Base-by-base conservation (phyloP, 768 basidiomycete species). In the Boletus eberwhitei region DNA sequence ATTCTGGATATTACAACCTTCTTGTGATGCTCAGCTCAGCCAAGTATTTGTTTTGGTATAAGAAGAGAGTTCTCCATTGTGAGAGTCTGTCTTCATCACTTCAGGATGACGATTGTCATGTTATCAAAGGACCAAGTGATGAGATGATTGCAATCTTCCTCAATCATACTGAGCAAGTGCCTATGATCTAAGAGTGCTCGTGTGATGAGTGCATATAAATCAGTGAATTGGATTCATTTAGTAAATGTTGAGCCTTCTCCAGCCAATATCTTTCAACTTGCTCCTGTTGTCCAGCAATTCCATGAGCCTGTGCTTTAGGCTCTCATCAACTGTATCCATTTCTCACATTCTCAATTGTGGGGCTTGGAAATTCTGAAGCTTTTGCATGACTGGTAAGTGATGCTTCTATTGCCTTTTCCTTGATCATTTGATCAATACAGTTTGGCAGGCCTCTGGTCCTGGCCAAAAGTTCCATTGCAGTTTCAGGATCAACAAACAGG, bases 221-320 rank as follows among this genome's bases (percentile, higher is more conserved):
- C 89, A 0, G 73, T 88, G n/a, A 85, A 87, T 59, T 83, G 80
- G 79, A 53, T 86, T 32, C 81, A 87, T 36, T 68, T 87, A 2
- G 61, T 75, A 2, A 73, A 74, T 14, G 62, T 67, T 24, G 60
- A 68, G 1, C 59, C 81, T 4, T 60, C 64, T 14, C 12, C 69
- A 1, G 56, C 60, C 0, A 75, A 83, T 43, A 62, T 85, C 21
- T 62, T 57, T 24, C 76, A 77, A 6, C 63, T 86, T 2, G 63
- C 73, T 0, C 50, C 52, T 2, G 65, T 77, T 0, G 57, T 87
- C 26, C 59, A 65, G 13, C 71, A 71, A 21, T 68, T 83, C 17
- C 66, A 84, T 54, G 62, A 67, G 1, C 73, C 77, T 0, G 73
- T 77, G 0, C 42, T 86, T 6, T 62, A 64, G 17, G 70, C 74